A percentile compares a stretch with the other conserved stretches of the same genome.
phyloP scores from a whole-genome alignment of 495 filamentous ascomycete species.

The Penicillium antarcticum region DNA sequence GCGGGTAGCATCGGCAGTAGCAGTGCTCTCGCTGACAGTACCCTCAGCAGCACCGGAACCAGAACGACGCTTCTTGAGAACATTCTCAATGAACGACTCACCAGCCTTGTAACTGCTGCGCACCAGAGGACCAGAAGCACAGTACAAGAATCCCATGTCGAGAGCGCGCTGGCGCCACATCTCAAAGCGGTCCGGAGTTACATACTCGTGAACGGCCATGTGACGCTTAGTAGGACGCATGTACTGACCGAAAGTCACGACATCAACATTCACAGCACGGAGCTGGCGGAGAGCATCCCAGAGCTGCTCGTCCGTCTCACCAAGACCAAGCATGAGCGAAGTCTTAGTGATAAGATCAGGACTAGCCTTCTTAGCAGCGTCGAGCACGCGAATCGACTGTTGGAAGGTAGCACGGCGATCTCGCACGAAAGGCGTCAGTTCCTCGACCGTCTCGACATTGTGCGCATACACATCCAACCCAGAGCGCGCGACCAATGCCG shows the following conservation, averaged over 20 bases:
- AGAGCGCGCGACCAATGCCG: conserved; percentile 73
- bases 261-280: conserved; percentile 76
- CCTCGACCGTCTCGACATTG: conserved; percentile 95
- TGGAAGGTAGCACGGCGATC: conserved; percentile 88
- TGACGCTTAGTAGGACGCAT: conserved; percentile 98
- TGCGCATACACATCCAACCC: conserved; percentile 96
- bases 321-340: conserved; percentile 91
- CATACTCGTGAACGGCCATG: conserved; percentile 92
- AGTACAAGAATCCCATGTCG: conserved; percentile 95
- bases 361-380: conserved; percentile 73
- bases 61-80: conserved; percentile 78
- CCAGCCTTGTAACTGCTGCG: conserved; percentile 95
- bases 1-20: conserved; percentile 24
- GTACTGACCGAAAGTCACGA: conserved; percentile 98
- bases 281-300: conserved; percentile 78
- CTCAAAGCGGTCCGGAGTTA: conserved; percentile 87
- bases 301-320: conserved; percentile 88
- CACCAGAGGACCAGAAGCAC: conserved; percentile 88
- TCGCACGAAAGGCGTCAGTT: conserved; percentile 79
- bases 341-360: conserved; percentile 91
- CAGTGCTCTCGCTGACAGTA: conserved; percentile 19
- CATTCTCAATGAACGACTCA: conserved; percentile 98
- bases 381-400: conserved; percentile 77
- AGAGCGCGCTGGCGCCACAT: conserved; percentile 85
- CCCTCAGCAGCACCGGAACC: conserved; percentile 19